phyloP scores from a whole-genome alignment of 176 grass and related monocot species.

The Cenchrus purpureus region DNA sequence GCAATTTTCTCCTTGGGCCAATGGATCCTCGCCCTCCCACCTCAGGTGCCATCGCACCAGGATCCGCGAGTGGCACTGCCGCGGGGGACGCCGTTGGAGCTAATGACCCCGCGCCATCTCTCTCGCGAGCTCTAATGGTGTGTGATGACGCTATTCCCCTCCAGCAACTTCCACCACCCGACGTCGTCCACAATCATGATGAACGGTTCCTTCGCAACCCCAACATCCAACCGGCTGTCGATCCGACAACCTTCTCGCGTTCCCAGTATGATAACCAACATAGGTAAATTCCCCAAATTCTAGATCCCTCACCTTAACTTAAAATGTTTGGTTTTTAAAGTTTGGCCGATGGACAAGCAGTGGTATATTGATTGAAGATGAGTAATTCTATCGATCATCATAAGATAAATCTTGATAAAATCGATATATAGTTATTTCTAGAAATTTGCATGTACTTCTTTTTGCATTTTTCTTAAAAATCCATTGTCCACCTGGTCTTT shows the following conservation, averaged over 20 bases:
- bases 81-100: not conserved
- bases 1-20: not conserved
- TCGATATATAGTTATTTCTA: too few relatives aligned
- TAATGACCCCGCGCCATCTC: not conserved
- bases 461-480: too few relatives aligned
- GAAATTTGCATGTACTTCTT: too few relatives aligned
- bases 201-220: too few relatives aligned
- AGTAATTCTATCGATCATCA: not conserved
- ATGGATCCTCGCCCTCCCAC: not conserved
- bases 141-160: not conserved
- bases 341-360: not conserved
- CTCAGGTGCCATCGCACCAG: rapidly evolving
- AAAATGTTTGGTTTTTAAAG: not conserved
- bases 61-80: not conserved
- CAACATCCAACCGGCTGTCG: too few relatives aligned
- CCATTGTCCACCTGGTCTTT: too few relatives aligned
- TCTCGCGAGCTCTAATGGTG: not conserved
- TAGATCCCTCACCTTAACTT: not conserved
- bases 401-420: not conserved
- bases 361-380: not conserved
- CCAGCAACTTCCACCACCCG: not conserved
- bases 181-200: too few relatives aligned
- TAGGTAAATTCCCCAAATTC: not conserved
- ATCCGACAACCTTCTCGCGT: too few relatives aligned
- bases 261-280: too few relatives aligned